Percentiles rank a stretch among this genome's conserved stretches.
These are phyloP conservation scores for Trichoderma asperellum DNA, from an alignment of 2,329 filamentous ascomycete species.

Conservation along the genomic window DNA sequence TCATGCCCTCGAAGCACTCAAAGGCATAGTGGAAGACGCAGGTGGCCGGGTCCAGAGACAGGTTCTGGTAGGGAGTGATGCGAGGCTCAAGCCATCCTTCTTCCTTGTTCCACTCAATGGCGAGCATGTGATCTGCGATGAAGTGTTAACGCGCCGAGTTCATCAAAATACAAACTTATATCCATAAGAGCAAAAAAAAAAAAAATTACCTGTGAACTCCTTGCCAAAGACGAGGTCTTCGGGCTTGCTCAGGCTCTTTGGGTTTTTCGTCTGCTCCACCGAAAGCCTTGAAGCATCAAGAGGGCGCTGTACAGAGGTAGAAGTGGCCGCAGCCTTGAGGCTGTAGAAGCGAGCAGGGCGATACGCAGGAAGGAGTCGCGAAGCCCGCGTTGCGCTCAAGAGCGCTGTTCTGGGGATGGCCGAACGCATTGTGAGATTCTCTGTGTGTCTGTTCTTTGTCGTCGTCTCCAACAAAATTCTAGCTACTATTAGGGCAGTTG, in stretches of 20 bases:
- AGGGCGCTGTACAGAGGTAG: conserved; percentile 59
- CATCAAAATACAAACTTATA: too few species aligned
- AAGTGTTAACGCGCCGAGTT: neutral
- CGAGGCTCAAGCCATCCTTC: conserved; percentile 81
- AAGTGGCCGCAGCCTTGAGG: conserved; percentile 55
- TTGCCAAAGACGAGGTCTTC: conserved; percentile 88
- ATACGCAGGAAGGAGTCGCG: conserved; percentile 42
- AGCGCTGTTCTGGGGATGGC: conserved; percentile 41
- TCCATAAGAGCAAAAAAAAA: neutral
- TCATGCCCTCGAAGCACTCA: conserved; percentile 98
- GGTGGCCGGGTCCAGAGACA: conserved; percentile 91
- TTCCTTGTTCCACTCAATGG: conserved; percentile 85
- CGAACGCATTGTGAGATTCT: conserved; percentile 38
- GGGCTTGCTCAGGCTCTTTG: conserved; percentile 73
- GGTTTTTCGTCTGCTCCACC: conserved; percentile 73
- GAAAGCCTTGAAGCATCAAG: conserved; percentile 79
- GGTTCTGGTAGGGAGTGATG: conserved; percentile 94
- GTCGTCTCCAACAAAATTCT: neutral
- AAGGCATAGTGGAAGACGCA: conserved; percentile 99
- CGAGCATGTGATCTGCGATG: conserved; percentile 87
- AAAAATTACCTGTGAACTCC: conserved; percentile 77
- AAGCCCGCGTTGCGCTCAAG: conserved; percentile 41
- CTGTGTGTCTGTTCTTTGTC: neutral
- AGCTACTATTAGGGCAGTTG: neutral
- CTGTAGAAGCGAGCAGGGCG: conserved; percentile 51